A percentile compares a stretch with the other conserved stretches of the same genome.
Evolutionary conservation across 2,329 filamentous ascomycete genomes (phyloP).

Genomic region (Aspergillus texensis): DNA sequence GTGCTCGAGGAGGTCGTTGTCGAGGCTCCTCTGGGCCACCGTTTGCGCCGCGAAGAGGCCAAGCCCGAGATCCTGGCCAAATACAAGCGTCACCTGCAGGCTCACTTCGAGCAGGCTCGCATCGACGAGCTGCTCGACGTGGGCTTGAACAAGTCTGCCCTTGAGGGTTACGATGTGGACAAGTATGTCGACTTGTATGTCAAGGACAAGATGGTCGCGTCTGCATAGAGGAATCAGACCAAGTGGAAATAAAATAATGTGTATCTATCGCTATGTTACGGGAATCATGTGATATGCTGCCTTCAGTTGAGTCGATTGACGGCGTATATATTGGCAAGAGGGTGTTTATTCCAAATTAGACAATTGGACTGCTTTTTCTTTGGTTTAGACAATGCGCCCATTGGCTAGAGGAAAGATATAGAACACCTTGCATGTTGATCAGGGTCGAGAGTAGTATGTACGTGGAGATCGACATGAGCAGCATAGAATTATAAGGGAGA

Average conservation of each 20-base stretch:
- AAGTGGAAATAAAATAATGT: background rate
- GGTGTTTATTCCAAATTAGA: background rate
- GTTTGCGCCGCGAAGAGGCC: slow-evolving; percentile 87
- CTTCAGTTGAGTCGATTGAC: background rate
- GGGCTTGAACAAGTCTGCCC: slow-evolving; percentile 70
- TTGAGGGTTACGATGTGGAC: slow-evolving; percentile 83
- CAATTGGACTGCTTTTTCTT: background rate
- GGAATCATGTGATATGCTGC: background rate
- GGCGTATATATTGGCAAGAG: background rate
- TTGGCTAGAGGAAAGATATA: too few species aligned
- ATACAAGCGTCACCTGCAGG: slow-evolving; percentile 87
- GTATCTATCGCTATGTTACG: slow-evolving; percentile 6
- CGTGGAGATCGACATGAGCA: too few species aligned
- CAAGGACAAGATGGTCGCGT: slow-evolving; percentile 51
- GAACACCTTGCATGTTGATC: too few species aligned
- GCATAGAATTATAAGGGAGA: too few species aligned
- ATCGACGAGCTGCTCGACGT: slow-evolving; percentile 83
- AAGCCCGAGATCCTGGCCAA: slow-evolving; percentile 97
- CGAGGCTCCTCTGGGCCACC: slow-evolving; percentile 92
- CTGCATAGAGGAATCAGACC: slow-evolving; percentile 19
- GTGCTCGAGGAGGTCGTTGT: slow-evolving; percentile 87
- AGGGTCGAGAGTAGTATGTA: too few species aligned
- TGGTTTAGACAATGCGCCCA: background rate
- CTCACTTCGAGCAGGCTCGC: slow-evolving; percentile 75
- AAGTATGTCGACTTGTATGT: slow-evolving; percentile 89